These are phyloP conservation scores for Closterium sp. DNA, from an alignment of 139 green algal species.

Conservation along the genomic window DNA sequence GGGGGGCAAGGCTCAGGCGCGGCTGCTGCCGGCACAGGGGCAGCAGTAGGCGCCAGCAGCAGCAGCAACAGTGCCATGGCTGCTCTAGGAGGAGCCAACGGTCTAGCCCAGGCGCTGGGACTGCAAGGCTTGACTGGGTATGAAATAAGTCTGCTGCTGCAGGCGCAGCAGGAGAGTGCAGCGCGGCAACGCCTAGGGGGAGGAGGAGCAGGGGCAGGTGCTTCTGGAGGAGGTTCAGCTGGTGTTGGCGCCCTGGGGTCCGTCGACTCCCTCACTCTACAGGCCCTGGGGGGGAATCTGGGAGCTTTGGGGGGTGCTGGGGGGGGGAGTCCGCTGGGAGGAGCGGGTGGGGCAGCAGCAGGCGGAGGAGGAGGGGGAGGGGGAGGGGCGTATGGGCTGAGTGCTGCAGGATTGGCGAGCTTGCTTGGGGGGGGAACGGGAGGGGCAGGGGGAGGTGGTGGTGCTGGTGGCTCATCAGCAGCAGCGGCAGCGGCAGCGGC, in stretches of 20 bases:
- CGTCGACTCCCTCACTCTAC: background rate
- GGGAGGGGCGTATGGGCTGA: background rate
- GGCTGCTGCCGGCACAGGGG: background rate
- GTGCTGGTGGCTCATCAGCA: background rate
- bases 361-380: background rate
- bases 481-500: too few relatives aligned
- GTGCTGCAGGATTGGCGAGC: background rate
- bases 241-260: background rate
- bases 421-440: background rate
- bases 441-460: background rate
- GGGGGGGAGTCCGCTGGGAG: background rate
- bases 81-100: background rate
- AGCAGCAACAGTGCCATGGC: background rate
- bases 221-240: background rate
- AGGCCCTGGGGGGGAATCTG: background rate
- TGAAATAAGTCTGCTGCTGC: constrained; percentile 36
- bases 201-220: background rate
- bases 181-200: background rate
- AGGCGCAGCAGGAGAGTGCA: constrained; percentile 27
- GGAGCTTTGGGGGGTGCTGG: background rate
- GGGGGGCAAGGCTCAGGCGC: background rate
- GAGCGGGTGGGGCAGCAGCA: background rate
- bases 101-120: background rate
- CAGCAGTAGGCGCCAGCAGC: background rate
- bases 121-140: constrained; percentile 28